Evolutionary conservation across 768 basidiomycete species (phyloP), one percentile per base, ranked within the genome.

Genomic region (Trametes meyenii): DNA sequence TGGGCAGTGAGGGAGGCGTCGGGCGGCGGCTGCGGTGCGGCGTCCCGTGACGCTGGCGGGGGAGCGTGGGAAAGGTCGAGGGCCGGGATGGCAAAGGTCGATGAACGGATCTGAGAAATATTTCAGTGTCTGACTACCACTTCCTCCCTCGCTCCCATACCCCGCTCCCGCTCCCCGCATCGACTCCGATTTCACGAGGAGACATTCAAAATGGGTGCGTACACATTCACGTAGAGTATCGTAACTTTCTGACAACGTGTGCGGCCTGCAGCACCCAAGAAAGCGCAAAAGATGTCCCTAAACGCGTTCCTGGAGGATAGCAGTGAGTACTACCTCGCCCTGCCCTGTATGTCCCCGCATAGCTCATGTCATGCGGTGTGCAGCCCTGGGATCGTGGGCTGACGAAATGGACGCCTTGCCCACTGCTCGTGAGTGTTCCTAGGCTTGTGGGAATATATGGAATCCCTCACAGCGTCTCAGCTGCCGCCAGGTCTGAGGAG

Each of bases 331-430:
- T 19, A 51, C 40, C 21, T 56, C 60, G 14, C 51, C 42, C 70
- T 55, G 40, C 42, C 14, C 42, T 33, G 23, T 24, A n/a, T 39
- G 50, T 49, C 56, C 33, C 53, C 33, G 33, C 49, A 48, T 54
- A 55, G 46, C 66, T 62, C 62, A 65, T 44, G 51, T 43, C 52
- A 58, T 38, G 24, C 51, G 57, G 52, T 55, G 70, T 59, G 14
- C 61, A 94, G 93, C 87, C 55, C 78, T 92, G 54, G 96, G 94
- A 70, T 96, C 93, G 72, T 99, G 97, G 97, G 97, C 97, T 7
- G 97, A 98, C 73, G 97, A 98, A 76, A 95, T 98, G 93, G 96
- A 97, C 66, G 69, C 83, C 33, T 83, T 98, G 63, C 96, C 96
- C 26, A 90, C 86, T 68, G 96, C 94, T 71, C 96, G 96, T 98